phyloP scores from a whole-genome alignment of 768 basidiomycete species.

The Macrolepiota dolichaula region DNA sequence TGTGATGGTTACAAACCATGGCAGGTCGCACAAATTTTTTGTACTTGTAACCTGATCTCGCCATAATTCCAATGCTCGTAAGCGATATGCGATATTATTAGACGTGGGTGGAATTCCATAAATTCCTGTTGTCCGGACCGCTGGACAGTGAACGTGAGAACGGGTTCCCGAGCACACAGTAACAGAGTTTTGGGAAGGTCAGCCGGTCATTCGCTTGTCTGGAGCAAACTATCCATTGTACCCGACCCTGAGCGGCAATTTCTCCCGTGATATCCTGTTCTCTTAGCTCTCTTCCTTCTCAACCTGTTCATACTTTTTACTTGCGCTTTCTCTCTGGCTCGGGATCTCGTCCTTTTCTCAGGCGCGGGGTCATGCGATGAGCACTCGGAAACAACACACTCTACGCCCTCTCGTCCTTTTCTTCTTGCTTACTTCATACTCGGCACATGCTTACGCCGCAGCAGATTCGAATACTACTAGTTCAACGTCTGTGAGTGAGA shows the following conservation, averaged over 20 bases:
- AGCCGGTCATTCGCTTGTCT: not conserved
- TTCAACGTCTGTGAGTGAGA: not conserved
- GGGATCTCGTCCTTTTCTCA: not conserved
- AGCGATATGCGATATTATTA: not conserved
- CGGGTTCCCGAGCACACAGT: not conserved
- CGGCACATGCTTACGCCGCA: not conserved
- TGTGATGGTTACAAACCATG: not conserved
- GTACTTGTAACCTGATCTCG: not conserved
- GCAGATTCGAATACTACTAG: not conserved
- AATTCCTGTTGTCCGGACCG: not conserved
- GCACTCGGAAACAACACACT: not conserved
- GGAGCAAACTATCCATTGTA: no score
- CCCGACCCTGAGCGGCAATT: not conserved
- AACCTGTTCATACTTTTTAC: not conserved
- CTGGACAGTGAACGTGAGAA: slow-evolving; percentile 7
- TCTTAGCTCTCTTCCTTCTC: not conserved
- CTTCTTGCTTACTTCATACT: not conserved
- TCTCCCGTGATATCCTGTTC: not conserved
- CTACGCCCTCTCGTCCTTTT: not conserved
- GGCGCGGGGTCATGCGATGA: slow-evolving; percentile 6
- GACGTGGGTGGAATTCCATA: not conserved
- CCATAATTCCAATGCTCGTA: not conserved
- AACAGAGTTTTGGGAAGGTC: no score
- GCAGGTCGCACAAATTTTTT: not conserved
- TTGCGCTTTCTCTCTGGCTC: no score